phyloP scores from a whole-genome alignment of 257 asterid species.

The Solanum arcanum region DNA sequence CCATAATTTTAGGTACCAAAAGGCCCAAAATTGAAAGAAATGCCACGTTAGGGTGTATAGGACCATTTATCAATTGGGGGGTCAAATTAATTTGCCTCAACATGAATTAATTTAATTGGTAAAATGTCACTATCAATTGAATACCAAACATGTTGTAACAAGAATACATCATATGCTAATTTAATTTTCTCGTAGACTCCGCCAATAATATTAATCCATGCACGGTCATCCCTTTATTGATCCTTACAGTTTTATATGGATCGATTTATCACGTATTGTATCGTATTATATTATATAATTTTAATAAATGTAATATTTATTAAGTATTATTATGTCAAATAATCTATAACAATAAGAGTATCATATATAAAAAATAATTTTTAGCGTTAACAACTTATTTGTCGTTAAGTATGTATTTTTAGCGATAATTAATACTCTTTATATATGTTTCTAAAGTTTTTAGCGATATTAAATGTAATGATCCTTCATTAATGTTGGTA shows the following conservation, averaged over 20 bases:
- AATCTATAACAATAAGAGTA: too few relatives aligned
- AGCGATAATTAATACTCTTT: too few relatives aligned
- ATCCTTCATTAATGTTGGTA: too few relatives aligned
- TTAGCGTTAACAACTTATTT: too few relatives aligned
- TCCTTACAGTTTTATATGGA: not conserved
- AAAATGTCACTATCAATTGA: not conserved
- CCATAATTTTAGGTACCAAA: not conserved
- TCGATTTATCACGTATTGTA: not conserved
- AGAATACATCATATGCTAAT: not conserved
- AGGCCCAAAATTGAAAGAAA: not conserved
- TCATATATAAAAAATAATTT: too few relatives aligned
- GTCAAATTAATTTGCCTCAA: not conserved
- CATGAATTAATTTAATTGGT: not conserved
- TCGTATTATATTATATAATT: not conserved
- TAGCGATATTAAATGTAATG: accelerated
- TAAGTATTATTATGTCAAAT: too few relatives aligned
- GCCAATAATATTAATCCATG: not conserved
- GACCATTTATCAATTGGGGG: not conserved
- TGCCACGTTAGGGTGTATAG: not conserved
- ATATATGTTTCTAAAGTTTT: accelerated
- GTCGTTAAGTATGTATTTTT: too few relatives aligned
- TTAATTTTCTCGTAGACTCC: not conserved
- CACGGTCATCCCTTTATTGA: not conserved
- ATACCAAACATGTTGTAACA: not conserved
- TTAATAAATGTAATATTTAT: too few relatives aligned